Evolutionary conservation across 1,284 basidiomycete genomes (phyloP).

Genomic region (Apiotrichum veenhuisii): DNA sequence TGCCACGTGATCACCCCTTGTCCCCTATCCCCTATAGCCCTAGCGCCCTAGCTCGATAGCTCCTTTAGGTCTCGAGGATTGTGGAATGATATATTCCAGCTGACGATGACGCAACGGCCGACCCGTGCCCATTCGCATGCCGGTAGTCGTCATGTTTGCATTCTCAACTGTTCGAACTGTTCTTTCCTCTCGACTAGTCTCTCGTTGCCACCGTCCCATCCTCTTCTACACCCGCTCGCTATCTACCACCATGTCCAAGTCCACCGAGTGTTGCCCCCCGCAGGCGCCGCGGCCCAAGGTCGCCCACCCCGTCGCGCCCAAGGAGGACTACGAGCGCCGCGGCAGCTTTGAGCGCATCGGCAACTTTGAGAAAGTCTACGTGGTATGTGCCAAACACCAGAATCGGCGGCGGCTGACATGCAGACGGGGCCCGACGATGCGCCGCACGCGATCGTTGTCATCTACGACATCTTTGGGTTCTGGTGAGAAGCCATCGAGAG

Average conservation of each 20-base stretch:
- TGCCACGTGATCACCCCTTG: no score
- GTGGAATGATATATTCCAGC: no score
- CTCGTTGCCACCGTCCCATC: neutral
- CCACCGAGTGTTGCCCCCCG: conserved; percentile 32
- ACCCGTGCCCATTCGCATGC: no score
- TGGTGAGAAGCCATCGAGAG: conserved; percentile 23
- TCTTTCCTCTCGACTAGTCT: neutral
- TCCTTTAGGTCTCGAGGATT: no score
- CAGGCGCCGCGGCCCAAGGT: conserved; percentile 30
- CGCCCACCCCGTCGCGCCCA: conserved; percentile 29
- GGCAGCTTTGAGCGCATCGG: conserved; percentile 27
- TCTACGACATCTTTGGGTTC: conserved; percentile 48
- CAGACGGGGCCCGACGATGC: conserved; percentile 37
- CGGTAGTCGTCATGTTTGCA: no score
- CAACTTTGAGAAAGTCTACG: conserved; percentile 38
- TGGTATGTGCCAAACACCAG: conserved; percentile 15
- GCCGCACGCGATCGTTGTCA: conserved; percentile 37
- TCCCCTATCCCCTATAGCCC: no score
- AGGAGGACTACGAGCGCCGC: conserved; percentile 24
- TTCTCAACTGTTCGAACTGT: no score
- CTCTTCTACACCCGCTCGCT: no score
- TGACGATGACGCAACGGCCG: no score
- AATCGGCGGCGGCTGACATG: neutral
- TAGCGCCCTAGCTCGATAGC: no score
- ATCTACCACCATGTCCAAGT: neutral